Base-by-base conservation (phyloP, 345 rosid genomes). In the Pseudoturritis turrita region DNA sequence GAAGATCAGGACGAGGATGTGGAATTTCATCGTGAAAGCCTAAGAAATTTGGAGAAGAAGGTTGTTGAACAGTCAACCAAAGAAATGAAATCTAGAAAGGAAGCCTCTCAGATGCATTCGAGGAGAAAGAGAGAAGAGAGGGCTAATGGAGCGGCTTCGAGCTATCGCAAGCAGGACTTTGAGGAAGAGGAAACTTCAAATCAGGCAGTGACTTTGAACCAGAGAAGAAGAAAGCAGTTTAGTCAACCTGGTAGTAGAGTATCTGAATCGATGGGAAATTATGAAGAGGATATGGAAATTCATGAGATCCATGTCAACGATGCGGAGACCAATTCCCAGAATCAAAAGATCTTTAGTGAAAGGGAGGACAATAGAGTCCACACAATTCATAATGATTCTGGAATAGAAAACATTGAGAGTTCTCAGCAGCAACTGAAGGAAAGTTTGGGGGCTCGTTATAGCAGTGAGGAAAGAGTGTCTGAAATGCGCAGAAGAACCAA, bases 1-100 rank as follows among this genome's bases (percentile, higher is more conserved):
- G 96, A 88, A 70, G 83, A 41, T 43, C 80, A 65, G 50, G 83
- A 79, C 5, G 76, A 70, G 43, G 77, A 78, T 45, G 77, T 58
- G 39, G 78, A 35, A 6, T 28, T 79, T 53, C 26, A 33, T 60
- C 79, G 73, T 19, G 83, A 81, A 43, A 76, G 10, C 4, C 10
- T 45, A 8, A 70, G 21, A 41, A 56, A 19, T 39, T 63, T 72
- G 0, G 61, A 39, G 31, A 70, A 63, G 56, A 70, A 64, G 49
- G 22, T 65, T 58, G 57, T 43, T 23, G 73, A 46, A 31, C 62
- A 76, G 44, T 68, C 79, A 17, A 51, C 3, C 59, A 77, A 73
- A 73, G 86, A 79, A 78, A 29, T 45, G 39, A 73, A 74, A 66
- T 85, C 80, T 54, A 78, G 67, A 47, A 81, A 78, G 54, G 85